Percentiles rank a stretch among this genome's conserved stretches.
phyloP scores from a whole-genome alignment of 306 rosid genomes.

The Rosa multiflora region DNA sequence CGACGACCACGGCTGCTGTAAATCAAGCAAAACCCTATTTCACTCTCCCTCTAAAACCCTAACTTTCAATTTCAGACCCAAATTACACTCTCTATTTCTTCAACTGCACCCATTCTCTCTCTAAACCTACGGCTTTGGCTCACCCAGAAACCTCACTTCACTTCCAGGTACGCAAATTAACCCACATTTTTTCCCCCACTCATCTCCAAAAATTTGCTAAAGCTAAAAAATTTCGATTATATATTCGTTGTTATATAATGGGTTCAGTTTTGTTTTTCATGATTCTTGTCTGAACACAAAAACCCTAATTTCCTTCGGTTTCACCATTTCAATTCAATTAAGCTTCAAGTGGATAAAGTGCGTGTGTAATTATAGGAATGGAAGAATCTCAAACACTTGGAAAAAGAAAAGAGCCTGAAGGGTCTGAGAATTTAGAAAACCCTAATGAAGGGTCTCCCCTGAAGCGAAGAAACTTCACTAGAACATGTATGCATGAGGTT shows the following conservation, averaged over 20 bases:
- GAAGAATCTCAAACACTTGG: slow-evolving; percentile 49
- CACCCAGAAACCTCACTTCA: not conserved
- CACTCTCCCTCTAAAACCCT: not conserved
- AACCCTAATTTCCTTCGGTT: not conserved
- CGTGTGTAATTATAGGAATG: slow-evolving; percentile 27
- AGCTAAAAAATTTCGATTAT: not conserved
- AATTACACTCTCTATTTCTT: not conserved
- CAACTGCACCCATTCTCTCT: not conserved
- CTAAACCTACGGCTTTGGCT: not conserved
- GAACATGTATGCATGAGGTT: slow-evolving; percentile 92
- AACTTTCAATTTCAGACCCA: not conserved
- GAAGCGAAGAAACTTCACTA: slow-evolving; percentile 40
- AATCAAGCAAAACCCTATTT: not conserved
- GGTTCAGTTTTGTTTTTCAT: no score
- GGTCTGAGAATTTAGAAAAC: slow-evolving; percentile 11
- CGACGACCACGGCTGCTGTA: not conserved
- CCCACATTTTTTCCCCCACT: not conserved
- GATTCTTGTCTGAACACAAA: no score
- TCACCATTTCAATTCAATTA: not conserved
- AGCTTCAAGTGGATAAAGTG: not conserved
- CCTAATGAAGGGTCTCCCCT: slow-evolving; percentile 16
- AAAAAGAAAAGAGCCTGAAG: slow-evolving; percentile 52
- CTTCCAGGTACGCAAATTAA: not conserved
- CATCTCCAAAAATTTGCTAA: not conserved
- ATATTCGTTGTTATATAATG: not conserved